Evolutionary conservation across 2,329 filamentous ascomycete species (phyloP).

Genomic region (Arthroderma sp.): DNA sequence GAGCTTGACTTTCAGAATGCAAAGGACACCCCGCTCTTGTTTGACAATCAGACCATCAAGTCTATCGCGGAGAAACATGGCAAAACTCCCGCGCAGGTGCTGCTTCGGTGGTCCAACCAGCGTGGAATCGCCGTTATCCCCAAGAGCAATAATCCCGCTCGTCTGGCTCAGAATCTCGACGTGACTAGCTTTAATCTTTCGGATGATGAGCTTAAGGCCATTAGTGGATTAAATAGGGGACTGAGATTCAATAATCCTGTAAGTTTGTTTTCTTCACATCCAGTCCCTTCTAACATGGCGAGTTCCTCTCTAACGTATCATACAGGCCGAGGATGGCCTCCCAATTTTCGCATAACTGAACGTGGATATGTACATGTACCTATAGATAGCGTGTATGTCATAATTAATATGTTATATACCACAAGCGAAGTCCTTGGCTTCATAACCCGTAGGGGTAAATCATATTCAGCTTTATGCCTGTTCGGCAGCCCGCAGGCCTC

Average conservation of each 20-base stretch:
- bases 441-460: too few species aligned
- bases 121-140: slow-evolving; percentile 68
- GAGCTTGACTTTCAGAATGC: slow-evolving; percentile 63
- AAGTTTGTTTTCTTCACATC: slow-evolving; percentile 30
- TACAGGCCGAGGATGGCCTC: slow-evolving; percentile 36
- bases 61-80: slow-evolving; percentile 53
- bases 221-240: slow-evolving; percentile 50
- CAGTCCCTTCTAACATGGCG: slow-evolving; percentile 10
- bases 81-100: slow-evolving; percentile 65
- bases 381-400: background rate
- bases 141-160: slow-evolving; percentile 51
- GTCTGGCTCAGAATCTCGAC: slow-evolving; percentile 53
- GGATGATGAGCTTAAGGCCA: slow-evolving; percentile 52
- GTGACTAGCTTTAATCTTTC: slow-evolving; percentile 53
- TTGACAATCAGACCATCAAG: slow-evolving; percentile 55
- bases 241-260: slow-evolving; percentile 67
- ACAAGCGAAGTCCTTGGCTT: too few species aligned
- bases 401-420: background rate
- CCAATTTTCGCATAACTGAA: slow-evolving; percentile 40
- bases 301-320: slow-evolving; percentile 9
- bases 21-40: slow-evolving; percentile 51
- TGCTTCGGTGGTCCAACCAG: slow-evolving; percentile 81
- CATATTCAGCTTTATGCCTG: too few species aligned
- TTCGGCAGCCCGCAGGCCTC: too few species aligned
- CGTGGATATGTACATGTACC: background rate